Conservation (phyloP, 2,329 filamentous ascomycete genomes). For the Ceratocystis lukuohia region DNA sequence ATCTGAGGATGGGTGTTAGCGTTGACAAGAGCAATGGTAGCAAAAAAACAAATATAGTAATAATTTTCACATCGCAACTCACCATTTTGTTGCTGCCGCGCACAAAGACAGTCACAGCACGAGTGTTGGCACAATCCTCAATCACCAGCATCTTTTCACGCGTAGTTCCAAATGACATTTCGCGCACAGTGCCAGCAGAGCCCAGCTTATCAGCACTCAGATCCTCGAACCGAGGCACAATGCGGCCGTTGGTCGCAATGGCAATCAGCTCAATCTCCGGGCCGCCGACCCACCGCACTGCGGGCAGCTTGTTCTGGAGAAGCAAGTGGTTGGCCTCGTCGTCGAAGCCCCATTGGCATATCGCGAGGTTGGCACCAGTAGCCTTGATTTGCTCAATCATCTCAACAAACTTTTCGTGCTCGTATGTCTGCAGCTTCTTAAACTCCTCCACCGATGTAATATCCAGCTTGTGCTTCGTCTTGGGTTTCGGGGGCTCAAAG, state of each 20-base stretch:
- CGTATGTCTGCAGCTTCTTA: slow-evolving; percentile 93
- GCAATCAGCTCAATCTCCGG: slow-evolving; percentile 97
- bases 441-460: slow-evolving; percentile 96
- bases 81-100: slow-evolving; percentile 99
- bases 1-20: slow-evolving; percentile 44
- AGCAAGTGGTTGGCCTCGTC: slow-evolving; percentile 97
- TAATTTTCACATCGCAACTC: slow-evolving; percentile 26
- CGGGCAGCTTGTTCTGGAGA: slow-evolving; percentile 88
- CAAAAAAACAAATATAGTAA: not conserved
- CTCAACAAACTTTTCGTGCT: slow-evolving; percentile 89
- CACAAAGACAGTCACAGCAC: slow-evolving; percentile 92
- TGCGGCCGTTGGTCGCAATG: slow-evolving; percentile 94
- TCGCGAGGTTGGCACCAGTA: slow-evolving; percentile 90
- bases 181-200: slow-evolving; percentile 73
- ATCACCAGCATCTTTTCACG: slow-evolving; percentile 99
- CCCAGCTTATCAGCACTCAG: slow-evolving; percentile 83
- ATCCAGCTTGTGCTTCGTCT: slow-evolving; percentile 98
- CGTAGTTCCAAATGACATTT: slow-evolving; percentile 95
- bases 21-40: not conserved
- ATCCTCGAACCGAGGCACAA: slow-evolving; percentile 94
- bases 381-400: slow-evolving; percentile 99
- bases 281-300: slow-evolving; percentile 93
- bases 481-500: slow-evolving; percentile 97
- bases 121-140: slow-evolving; percentile 95
- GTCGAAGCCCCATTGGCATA: slow-evolving; percentile 99